These are phyloP conservation scores for Pascua sp. DNA, from an alignment of 1,284 basidiomycete species.

Conservation along the genomic window DNA sequence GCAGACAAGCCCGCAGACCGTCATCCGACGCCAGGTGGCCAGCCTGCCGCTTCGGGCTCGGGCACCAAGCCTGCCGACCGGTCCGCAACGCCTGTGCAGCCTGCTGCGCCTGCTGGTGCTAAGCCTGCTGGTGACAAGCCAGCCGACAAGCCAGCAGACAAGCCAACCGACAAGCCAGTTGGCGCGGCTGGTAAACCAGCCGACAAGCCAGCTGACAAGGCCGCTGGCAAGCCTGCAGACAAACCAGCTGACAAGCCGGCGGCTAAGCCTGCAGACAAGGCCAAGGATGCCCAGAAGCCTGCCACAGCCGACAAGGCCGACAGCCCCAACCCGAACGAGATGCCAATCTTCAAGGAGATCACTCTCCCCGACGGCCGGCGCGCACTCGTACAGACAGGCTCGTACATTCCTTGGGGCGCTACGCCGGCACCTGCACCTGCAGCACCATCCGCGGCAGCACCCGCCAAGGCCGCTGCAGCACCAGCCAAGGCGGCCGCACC, in stretches of 20 bases:
- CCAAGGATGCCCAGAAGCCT: slow-evolving; percentile 7
- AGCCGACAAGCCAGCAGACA: neutral
- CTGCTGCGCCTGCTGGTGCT: too few species aligned
- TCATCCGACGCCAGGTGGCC: neutral
- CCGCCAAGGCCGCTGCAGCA: neutral
- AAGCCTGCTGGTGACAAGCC: too few species aligned
- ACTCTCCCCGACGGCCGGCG: slow-evolving; percentile 31
- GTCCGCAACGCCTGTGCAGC: neutral
- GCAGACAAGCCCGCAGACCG: neutral
- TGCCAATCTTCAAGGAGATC: slow-evolving; percentile 26
- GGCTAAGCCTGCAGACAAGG: slow-evolving; percentile 1
- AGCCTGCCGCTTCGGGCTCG: neutral
- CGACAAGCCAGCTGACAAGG: slow-evolving; percentile 1
- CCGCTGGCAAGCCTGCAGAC: slow-evolving; percentile 3
- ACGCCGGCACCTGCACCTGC: slow-evolving; percentile 20
- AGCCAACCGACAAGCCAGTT: too few species aligned
- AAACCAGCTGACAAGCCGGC: neutral
- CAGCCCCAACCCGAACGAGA: slow-evolving; percentile 4
- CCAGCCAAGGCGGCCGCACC: slow-evolving; percentile 5
- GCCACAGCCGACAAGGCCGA: slow-evolving; percentile 1
- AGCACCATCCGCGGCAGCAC: slow-evolving; percentile 17
- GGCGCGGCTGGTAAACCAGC: neutral
- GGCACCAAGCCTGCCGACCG: neutral
- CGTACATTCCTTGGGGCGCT: neutral
- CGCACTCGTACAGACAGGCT: slow-evolving; percentile 23